Base-by-base conservation (phyloP, 139 green algal species). In the Edaphochlamys debaryana region DNA sequence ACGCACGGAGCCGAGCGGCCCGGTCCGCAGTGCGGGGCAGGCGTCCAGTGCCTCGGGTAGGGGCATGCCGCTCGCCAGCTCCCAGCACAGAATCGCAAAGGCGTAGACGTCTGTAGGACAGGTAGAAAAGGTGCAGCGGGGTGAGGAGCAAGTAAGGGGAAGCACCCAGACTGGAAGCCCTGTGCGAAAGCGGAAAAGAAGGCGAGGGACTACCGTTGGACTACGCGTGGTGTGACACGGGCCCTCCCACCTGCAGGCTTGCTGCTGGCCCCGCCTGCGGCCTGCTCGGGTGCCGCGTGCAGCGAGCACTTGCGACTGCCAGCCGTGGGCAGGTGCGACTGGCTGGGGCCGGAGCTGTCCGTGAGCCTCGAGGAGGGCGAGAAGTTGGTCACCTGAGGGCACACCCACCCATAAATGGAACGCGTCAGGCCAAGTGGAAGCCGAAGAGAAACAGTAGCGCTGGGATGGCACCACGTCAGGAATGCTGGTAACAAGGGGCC, bases 101-200 rank as follows among this genome's bases (percentile, higher is more conserved):
- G 83, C 67, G 52, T 84, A 88, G 40, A 84, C 74, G 69, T 88
- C 83, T n/a, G n/a, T n/a, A n/a, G n/a, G n/a, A n/a, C n/a, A n/a
- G n/a, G n/a, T n/a, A n/a, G n/a, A n/a, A n/a, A n/a, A n/a, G n/a
- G n/a, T n/a, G n/a, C n/a, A n/a, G n/a, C n/a, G n/a, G n/a, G n/a
- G n/a, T n/a, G n/a, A n/a, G n/a, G n/a, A n/a, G n/a, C n/a, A n/a
- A n/a, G n/a, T n/a, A n/a, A n/a, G n/a, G n/a, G n/a, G n/a, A n/a
- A n/a, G n/a, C n/a, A n/a, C n/a, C n/a, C n/a, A n/a, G n/a, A n/a
- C n/a, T n/a, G n/a, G n/a, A n/a, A n/a, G n/a, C n/a, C n/a, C n/a
- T n/a, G n/a, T n/a, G n/a, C n/a, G n/a, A n/a, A n/a, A n/a, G n/a
- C n/a, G n/a, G n/a, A n/a, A n/a, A n/a, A n/a, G n/a, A n/a, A n/a